Evolutionary conservation across 306 rosid species (phyloP), one percentile per base, ranked within the genome.

Genomic region (Ormosia semicastrata): DNA sequence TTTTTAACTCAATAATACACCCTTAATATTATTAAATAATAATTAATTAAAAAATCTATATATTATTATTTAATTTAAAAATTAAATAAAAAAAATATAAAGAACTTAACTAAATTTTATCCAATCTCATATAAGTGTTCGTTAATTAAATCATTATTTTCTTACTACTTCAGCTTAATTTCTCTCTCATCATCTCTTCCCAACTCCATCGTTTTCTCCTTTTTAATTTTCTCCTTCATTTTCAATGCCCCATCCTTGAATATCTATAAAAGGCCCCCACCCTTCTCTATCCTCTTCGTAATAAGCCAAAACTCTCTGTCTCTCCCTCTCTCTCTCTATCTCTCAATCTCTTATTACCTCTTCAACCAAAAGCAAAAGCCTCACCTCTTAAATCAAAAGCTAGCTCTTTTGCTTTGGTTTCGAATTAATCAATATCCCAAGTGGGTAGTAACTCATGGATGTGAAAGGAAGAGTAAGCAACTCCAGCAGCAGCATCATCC

Each of bases 261-360:
- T 83, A 70, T 91, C 92, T 94, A 92, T 92, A 94, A 85, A 85
- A 91, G 75, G 41, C 91, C 88, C 80, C 79, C 73, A 63, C 76
- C 75, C 85, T 78, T 83, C 85, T 81, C 86, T 82, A 36, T 81
- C 90, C 75, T 85, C 87, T 82, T 76, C 59, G 92, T 87, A 86
- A 81, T 56, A 76, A 71, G 80, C 94, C 82, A 85, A 79, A 75
- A 54, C 30, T 67, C 73, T 77, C 73, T 77, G 36, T 82, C 81
- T 76, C 44, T 73, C n/a, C 75, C 84, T 72, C 32, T 53, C 8
- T 49, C 62, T 75, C 79, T 70, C 47, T 74, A 67, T 79, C 72
- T 53, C 57, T 41, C 71, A 66, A 62, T 9, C 66, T 66, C 67
- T n/a, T 29, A 17, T 15, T 7, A 17, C 49, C 14, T 3, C 7